Base-by-base conservation (phyloP, 1,139 yeast genomes). In the Pichia sp. region DNA sequence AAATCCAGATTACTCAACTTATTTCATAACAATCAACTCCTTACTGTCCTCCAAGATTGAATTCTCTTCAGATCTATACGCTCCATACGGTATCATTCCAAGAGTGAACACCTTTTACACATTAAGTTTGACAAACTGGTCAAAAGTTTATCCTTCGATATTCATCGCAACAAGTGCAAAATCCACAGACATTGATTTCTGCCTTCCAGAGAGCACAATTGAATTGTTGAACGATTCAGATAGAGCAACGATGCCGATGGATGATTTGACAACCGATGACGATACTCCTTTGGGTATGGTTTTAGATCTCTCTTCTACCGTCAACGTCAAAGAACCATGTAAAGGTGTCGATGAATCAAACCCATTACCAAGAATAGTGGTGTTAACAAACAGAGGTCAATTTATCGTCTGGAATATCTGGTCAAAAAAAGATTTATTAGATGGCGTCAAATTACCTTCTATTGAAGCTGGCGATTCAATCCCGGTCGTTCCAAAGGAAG, bases 221-320 rank as follows among this genome's bases (percentile, higher is more conserved):
- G 67, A 61, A 33, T 80, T 83, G 20, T 65, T 75, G 4, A 86
- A 84, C 56, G 96, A 89, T 59, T 70, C 82, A 4, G 79, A 79
- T 54, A 73, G 86, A 45, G 93, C 96, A 0, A 76, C 77, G 14
- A 70, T 87, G 53, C 96, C 96, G 1, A 69, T 87, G 54, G 78
- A 77, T 60, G 82, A 78, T 15, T 83, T 75, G 2, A 67, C 82
- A 0, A 79, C 76, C 34, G 84, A 78, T 43, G 96, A 87, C 59
- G 76, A 85, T 6, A 77, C 86, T 2, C 81, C 91, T 0, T 68
- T 85, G 19, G 96, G 96, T 2, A 56, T 85, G 31, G 80, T 77
- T 0, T 45, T 87, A 4, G 95, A 87, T 60, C 58, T 81, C 15
- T 67, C 75, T 7, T 68, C 79, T 5, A 60, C 63, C 1, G 71